Percentiles rank a stretch among this genome's conserved stretches.
Evolutionary conservation across 345 rosid genomes (phyloP).

Genomic region (Psidium friedrichsthalianum): DNA sequence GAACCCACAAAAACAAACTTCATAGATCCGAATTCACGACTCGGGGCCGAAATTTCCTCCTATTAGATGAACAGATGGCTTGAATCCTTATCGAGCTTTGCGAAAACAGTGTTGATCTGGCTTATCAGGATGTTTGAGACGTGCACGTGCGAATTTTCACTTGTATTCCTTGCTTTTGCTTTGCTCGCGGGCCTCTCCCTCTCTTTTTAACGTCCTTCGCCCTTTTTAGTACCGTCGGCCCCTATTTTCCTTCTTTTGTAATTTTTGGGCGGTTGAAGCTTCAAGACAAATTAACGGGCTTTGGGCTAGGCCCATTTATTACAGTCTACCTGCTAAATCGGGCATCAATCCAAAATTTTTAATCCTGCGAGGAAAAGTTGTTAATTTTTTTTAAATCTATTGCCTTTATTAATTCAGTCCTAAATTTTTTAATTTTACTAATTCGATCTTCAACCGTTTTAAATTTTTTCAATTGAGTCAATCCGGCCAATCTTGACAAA

Average conservation of each 20-base stretch:
- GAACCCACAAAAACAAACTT: neutral
- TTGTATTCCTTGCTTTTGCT: neutral
- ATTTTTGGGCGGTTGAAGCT: neutral
- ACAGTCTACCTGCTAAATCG: neutral
- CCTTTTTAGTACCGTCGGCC: neutral
- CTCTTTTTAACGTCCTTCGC: neutral
- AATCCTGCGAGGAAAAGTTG: neutral
- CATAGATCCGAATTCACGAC: neutral
- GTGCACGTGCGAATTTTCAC: neutral
- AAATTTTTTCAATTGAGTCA: no score
- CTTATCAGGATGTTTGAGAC: neutral
- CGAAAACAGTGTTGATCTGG: neutral
- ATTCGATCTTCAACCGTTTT: no score
- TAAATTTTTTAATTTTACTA: no score
- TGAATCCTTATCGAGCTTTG: neutral
- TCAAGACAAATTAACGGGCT: neutral
- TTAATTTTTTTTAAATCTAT: no score
- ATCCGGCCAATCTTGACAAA: no score
- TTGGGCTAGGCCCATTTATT: neutral
- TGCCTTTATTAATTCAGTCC: no score
- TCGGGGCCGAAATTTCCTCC: neutral
- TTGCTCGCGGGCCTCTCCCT: neutral
- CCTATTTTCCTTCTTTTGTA: no score
- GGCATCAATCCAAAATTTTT: neutral
- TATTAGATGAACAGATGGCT: neutral